Percentiles rank a stretch among this genome's conserved stretches.
Evolutionary conservation across 257 asterid species (phyloP).

Genomic region (Jacaranda copaia): DNA sequence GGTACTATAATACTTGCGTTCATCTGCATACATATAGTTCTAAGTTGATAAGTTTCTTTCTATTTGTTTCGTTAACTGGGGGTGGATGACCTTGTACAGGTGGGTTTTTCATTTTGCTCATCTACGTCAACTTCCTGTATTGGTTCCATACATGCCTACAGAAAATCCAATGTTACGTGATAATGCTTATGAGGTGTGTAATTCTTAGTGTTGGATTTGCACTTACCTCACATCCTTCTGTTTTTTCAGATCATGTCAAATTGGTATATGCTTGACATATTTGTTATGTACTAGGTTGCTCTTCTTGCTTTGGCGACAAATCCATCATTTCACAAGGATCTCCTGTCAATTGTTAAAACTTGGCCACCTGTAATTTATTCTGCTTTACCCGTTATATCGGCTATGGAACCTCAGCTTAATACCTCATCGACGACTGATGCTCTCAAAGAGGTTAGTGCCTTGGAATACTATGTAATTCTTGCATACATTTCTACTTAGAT

Average conservation of each 20-base stretch:
- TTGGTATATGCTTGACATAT: constrained; percentile 32
- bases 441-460: constrained; percentile 78
- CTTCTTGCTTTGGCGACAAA: constrained; percentile 93
- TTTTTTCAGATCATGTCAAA: constrained; percentile 23
- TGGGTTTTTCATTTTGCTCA: constrained; percentile 99
- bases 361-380: constrained; percentile 94
- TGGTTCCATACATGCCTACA: constrained; percentile 97
- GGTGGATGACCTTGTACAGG: constrained; percentile 52
- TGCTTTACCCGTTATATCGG: constrained; percentile 81
- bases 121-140: constrained; percentile 94
- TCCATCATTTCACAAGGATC: constrained; percentile 91
- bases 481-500: constrained; percentile 24
- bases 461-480: constrained; percentile 27
- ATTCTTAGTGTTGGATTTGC: constrained; percentile 17
- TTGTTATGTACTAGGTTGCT: constrained; percentile 71
- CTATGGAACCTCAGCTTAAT: constrained; percentile 92
- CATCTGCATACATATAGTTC: constrained; percentile 5
- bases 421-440: constrained; percentile 83
- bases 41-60: constrained; percentile 17
- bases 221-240: constrained; percentile 1
- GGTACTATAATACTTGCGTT: constrained; percentile 52
- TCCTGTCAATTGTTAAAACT: constrained; percentile 78
- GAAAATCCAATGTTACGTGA: constrained; percentile 95
- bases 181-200: constrained; percentile 95
- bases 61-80: constrained; percentile 31